Evolutionary conservation across 2,329 filamentous ascomycete genomes (phyloP), one percentile per base, ranked within the genome.

Genomic region (Tolypocladium nubicola): DNA sequence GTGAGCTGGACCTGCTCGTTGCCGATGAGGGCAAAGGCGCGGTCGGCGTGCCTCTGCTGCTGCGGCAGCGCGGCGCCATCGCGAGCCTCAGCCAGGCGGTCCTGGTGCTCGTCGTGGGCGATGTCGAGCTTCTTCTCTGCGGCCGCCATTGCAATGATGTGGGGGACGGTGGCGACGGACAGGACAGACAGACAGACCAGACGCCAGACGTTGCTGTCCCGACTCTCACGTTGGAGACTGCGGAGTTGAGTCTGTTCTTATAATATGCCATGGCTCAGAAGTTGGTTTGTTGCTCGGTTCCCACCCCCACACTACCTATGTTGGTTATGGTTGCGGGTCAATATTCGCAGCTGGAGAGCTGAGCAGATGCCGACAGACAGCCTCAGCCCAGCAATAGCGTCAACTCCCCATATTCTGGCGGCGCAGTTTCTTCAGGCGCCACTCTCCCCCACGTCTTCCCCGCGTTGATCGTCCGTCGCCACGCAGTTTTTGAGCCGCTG

Each of bases 91-190:
- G 4, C 47, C 14, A 37, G 23, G 26, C 16, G 37, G n/a, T 53
- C 50, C 45, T 53, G 50, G 35, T 58, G 53, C 49, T 60, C 58
- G 30, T 58, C 56, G 57, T 60, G 61, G 39, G 60, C 47, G 53
- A 61, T 39, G 40, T 56, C 47, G 19, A 37, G 40, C 56, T 60
- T 57, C 49, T 26, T 43, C 43, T 56, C 55, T 35, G 52, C 23
- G 26, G 50, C 47, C n/a, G 53, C 53, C 59, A 60, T 59, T 11
- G 41, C 33, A 21, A 11, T 19, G 6, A 7, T 7, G n/a, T 14
- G 2, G 10, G 47, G 19, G 19, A 13, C 47, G 9, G 11, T 21
- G 30, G 26, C 16, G 30, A 21, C 9, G 4, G 1, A 33, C 30
- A 8, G 4, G 23, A 33, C 45, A 9, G 26, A 26, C 23, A 4